These are phyloP conservation scores for Pseudoscleropodium purum DNA, from an alignment of 225 moss, liverwort and hornwort genomes.

Conservation along the genomic window DNA sequence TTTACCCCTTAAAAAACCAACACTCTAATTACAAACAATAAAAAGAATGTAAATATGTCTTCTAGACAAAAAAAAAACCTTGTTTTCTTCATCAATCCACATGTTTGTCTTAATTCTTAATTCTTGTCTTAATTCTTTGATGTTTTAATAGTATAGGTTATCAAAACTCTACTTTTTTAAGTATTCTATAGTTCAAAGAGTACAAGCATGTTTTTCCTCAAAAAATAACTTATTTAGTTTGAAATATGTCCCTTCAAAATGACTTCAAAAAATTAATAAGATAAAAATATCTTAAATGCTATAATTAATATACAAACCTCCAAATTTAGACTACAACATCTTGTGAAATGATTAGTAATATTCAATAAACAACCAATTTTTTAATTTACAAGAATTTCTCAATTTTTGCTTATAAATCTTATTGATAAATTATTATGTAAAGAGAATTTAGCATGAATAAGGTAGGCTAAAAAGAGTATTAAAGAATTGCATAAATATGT, in stretches of 20 bases:
- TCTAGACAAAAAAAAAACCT: too few species aligned
- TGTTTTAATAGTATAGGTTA: neutral
- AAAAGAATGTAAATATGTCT: too few species aligned
- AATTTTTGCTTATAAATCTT: neutral
- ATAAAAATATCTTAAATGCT: too few species aligned
- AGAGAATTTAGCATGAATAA: neutral
- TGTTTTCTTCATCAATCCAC: too few species aligned
- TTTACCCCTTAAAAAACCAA: rapidly evolving
- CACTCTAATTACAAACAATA: neutral
- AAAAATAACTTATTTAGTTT: neutral
- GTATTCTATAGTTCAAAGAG: neutral
- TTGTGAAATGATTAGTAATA: neutral
- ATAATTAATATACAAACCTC: neutral
- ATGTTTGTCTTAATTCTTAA: too few species aligned
- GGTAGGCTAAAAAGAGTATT: rapidly evolving
- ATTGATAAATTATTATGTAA: neutral
- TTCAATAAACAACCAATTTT: neutral
- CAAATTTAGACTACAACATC: neutral
- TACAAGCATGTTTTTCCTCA: too few species aligned
- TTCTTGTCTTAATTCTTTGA: neutral
- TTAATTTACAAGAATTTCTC: neutral
- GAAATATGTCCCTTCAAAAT: too few species aligned
- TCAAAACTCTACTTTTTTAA: neutral
- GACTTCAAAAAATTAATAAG: too few species aligned
- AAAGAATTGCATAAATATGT: neutral